Conservation (phyloP, 2,329 filamentous ascomycete species). For the Colletotrichum liaoningense region DNA sequence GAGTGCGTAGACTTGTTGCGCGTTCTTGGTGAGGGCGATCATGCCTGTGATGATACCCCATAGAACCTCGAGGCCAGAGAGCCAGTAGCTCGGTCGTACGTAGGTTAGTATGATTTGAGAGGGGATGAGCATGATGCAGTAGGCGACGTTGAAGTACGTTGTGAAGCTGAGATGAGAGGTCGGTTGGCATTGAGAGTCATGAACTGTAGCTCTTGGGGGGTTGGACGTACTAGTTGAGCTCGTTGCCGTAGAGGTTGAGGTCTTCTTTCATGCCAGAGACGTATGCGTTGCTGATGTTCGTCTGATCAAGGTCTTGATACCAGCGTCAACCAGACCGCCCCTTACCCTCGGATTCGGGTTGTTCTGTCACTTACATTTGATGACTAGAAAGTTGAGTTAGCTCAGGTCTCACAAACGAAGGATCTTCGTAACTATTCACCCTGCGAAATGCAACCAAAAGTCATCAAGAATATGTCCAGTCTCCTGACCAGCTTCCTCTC, state of each 20-base stretch:
- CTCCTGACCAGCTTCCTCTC: slow-evolving; percentile 23
- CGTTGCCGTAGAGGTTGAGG: slow-evolving; percentile 56
- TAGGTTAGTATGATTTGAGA: slow-evolving; percentile 43
- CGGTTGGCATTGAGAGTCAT: background rate
- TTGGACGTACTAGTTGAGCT: slow-evolving; percentile 41
- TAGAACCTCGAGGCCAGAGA: slow-evolving; percentile 41
- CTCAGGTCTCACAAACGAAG: background rate
- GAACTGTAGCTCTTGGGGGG: background rate
- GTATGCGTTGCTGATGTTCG: slow-evolving; percentile 56
- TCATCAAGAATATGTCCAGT: slow-evolving; percentile 37
- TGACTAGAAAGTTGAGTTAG: slow-evolving; percentile 29
- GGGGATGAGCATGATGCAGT: slow-evolving; percentile 43
- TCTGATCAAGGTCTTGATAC: slow-evolving; percentile 46
- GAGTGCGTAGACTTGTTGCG: slow-evolving; percentile 52
- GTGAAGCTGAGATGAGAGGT: slow-evolving; percentile 22
- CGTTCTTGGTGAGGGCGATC: slow-evolving; percentile 34
- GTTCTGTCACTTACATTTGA: slow-evolving; percentile 31
- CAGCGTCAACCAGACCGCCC: background rate
- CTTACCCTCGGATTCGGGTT: background rate
- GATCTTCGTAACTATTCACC: background rate
- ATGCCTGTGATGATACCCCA: slow-evolving; percentile 38
- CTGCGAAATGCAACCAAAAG: slow-evolving; percentile 38
- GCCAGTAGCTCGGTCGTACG: slow-evolving; percentile 43
- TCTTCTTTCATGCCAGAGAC: slow-evolving; percentile 61
- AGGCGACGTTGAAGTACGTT: slow-evolving; percentile 40